A percentile compares a stretch with the other conserved stretches of the same genome.
These are phyloP conservation scores for Saccharomycopsis hybrid DNA, from an alignment of 1,139 yeast species.

Conservation along the genomic window DNA sequence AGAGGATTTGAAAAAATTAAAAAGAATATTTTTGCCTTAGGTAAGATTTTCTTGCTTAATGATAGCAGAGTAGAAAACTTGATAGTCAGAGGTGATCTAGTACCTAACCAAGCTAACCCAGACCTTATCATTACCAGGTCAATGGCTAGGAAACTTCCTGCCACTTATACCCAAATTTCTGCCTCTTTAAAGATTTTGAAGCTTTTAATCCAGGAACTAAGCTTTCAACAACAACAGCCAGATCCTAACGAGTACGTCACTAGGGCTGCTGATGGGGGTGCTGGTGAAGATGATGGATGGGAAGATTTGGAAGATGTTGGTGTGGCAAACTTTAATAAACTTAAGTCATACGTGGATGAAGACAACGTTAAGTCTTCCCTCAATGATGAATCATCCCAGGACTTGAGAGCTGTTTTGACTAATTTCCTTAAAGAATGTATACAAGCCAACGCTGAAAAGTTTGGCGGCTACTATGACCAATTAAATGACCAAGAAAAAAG, in stretches of 20 bases:
- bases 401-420: constrained; percentile 40
- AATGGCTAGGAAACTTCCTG: constrained; percentile 64
- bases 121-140: constrained; percentile 77
- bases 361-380: constrained; percentile 23
- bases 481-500: constrained; percentile 54
- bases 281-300: constrained; percentile 60
- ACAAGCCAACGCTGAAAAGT: constrained; percentile 44
- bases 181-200: constrained; percentile 70
- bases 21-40: constrained; percentile 66
- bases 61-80: constrained; percentile 48
- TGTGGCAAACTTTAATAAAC: constrained; percentile 51
- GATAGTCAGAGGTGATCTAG: constrained; percentile 69
- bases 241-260: constrained; percentile 35
- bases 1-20: constrained; percentile 73
- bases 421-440: constrained; percentile 57
- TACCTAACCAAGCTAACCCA: constrained; percentile 48
- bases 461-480: constrained; percentile 46
- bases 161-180: constrained; percentile 55
- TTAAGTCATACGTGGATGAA: constrained; percentile 46
- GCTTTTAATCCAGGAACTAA: constrained; percentile 62
- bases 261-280: constrained; percentile 32
- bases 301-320: constrained; percentile 72
- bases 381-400: constrained; percentile 23
- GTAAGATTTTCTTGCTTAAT: constrained; percentile 51
- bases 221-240: constrained; percentile 48